These are phyloP conservation scores for Leccinum incarnatum DNA, from an alignment of 768 basidiomycete species.

Conservation along the genomic window DNA sequence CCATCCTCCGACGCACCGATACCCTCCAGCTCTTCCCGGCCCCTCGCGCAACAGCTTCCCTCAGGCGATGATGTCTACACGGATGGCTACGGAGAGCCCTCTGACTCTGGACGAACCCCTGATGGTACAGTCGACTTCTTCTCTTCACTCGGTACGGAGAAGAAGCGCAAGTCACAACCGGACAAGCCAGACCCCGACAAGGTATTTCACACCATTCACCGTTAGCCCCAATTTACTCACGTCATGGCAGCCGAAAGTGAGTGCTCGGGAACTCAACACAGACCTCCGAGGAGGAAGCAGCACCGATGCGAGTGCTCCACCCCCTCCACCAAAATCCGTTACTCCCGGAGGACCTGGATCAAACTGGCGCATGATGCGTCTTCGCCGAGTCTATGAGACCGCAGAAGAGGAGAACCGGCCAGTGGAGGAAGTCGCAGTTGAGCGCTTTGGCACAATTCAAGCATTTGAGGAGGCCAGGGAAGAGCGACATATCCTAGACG, in stretches of 20 bases:
- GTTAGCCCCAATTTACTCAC: conserved; percentile 4
- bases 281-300: conserved; percentile 48
- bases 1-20: conserved; percentile 28
- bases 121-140: conserved; percentile 83
- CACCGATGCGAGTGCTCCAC: conserved; percentile 37
- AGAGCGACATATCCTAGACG: conserved; percentile 83
- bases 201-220: conserved; percentile 35
- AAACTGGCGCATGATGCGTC: conserved; percentile 97
- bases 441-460: conserved; percentile 82
- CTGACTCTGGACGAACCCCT: conserved; percentile 43
- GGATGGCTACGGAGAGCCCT: conserved; percentile 61
- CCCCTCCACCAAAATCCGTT: conserved; percentile 42
- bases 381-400: conserved; percentile 84
- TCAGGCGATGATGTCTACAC: conserved; percentile 51
- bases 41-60: conserved; percentile 28
- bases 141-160: conserved; percentile 79
- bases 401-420: conserved; percentile 78
- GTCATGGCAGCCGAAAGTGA: conserved; percentile 51
- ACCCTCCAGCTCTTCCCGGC: conserved; percentile 32
- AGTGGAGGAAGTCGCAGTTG: conserved; percentile 77
- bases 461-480: conserved; percentile 89
- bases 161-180: conserved; percentile 58
- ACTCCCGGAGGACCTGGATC: conserved; percentile 90
- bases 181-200: conserved; percentile 70
- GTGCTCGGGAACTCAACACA: conserved; percentile 60